Evolutionary conservation across 768 basidiomycete species (phyloP).

Genomic region (Tulasnella sp.): DNA sequence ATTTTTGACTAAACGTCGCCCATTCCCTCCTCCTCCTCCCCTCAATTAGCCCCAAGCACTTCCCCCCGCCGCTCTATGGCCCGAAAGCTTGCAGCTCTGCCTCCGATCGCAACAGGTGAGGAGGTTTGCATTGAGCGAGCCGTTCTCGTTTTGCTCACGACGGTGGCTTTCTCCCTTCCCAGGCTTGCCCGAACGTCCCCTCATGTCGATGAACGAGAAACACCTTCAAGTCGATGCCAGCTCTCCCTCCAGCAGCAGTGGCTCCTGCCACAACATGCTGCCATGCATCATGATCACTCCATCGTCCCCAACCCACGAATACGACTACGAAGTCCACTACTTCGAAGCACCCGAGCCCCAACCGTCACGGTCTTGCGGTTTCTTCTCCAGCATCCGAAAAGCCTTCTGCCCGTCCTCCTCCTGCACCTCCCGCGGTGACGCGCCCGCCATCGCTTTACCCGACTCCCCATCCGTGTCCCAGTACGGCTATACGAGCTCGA

Average conservation of each 20-base stretch:
- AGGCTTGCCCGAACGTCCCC: slow-evolving; percentile 7
- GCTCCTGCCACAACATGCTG: slow-evolving; percentile 5
- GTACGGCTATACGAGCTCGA: background rate
- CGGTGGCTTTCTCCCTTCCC: background rate
- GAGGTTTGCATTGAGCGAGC: background rate
- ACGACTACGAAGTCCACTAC: slow-evolving; percentile 21
- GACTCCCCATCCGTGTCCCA: background rate
- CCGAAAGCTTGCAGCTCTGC: background rate
- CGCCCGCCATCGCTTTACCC: background rate
- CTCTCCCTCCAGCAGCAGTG: background rate
- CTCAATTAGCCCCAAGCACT: background rate
- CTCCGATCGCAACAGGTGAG: slow-evolving; percentile 8
- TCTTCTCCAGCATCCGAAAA: slow-evolving; percentile 15
- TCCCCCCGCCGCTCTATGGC: slow-evolving; percentile 6
- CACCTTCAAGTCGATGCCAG: background rate
- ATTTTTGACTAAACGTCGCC: background rate
- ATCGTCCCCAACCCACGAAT: slow-evolving; percentile 16
- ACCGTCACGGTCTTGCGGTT: background rate
- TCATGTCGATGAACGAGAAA: slow-evolving; percentile 23
- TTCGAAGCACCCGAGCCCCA: slow-evolving; percentile 1
- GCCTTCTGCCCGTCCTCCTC: slow-evolving; percentile 11
- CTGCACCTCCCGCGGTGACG: background rate
- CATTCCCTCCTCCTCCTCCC: background rate
- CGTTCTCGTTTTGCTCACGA: background rate
- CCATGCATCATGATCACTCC: slow-evolving; percentile 27